A percentile compares a stretch with the other conserved stretches of the same genome.
Evolutionary conservation across 139 green algal genomes (phyloP).

Genomic region (Coelastrella sp.): DNA sequence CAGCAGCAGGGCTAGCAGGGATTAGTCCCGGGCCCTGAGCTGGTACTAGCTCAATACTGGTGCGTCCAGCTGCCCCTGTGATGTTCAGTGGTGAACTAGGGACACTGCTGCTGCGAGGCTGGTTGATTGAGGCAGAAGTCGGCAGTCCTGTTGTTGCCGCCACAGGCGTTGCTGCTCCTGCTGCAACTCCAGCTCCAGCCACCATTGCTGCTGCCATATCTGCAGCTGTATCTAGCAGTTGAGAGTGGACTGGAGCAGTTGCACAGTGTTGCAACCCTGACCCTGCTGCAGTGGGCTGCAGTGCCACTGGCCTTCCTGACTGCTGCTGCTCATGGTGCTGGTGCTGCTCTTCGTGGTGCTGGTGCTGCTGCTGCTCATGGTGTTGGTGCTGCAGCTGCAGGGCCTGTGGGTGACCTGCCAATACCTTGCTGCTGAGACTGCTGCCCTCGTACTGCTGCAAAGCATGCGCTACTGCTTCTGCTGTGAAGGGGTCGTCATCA

Average conservation of each 20-base stretch:
- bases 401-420: constrained; percentile 19
- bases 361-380: not conserved
- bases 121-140: not conserved
- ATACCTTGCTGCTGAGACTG: not conserved
- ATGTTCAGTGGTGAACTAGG: constrained; percentile 28
- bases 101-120: not conserved
- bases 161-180: not conserved
- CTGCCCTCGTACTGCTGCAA: constrained; percentile 26
- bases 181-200: not conserved
- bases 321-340: not conserved
- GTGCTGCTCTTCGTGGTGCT: too few relatives aligned
- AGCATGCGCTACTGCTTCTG: constrained; percentile 36
- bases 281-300: too few relatives aligned
- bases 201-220: not conserved
- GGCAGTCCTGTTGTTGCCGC: not conserved
- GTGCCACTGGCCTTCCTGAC: not conserved
- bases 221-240: constrained; percentile 15
- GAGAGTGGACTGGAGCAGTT: constrained; percentile 15
- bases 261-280: constrained; percentile 7
- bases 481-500: constrained; percentile 32
- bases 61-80: not conserved
- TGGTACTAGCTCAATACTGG: constrained; percentile 12
- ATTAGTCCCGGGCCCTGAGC: constrained; percentile 5
- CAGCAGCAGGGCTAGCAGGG: not conserved
- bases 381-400: not conserved